Base-by-base conservation (phyloP, 148 eudicot genomes). In the Camellia granthamiana region DNA sequence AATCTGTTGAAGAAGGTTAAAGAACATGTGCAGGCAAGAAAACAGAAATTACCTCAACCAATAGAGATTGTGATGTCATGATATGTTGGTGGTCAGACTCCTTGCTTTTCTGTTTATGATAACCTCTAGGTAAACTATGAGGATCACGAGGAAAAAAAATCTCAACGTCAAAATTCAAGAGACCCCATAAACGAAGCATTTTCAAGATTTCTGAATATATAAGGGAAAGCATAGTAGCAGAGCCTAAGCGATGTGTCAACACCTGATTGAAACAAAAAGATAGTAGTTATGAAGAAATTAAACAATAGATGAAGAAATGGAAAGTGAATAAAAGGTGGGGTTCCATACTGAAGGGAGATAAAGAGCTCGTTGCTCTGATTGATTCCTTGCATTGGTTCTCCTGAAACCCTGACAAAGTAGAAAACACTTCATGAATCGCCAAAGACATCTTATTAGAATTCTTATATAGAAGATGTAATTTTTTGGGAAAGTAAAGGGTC, bases 321-420 rank as follows among this genome's bases (percentile, higher is more conserved):
- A 9, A 21, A 49, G 71, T 46, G 14, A 23, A 38, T 11, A 46
- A 76, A 81, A 67, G 7, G 30, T 19, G n/a, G 52, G 63, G 44
- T 66, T 73, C 14, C 91, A 70, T 90, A 92, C 98, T 78, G 98
- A 94, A 81, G 93, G 94, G 88, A 94, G 98, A 84, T 94, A 94
- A 86, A 90, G 91, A 65, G 94, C 84, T 61, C 88, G 94, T 77
- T 90, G 92, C 69, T 87, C 90, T 59, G 87, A 77, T 60, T 84
- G 89, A 81, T 83, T 78, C 56, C 87, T 83, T 77, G 89, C 83
- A 77, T 69, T 84, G 30, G 88, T 81, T 82, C 93, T 90, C 74
- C 97, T 85, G 56, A 94, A 94, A 78, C 91, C 98, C 98, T 94
- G 85, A 72, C 69, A 64, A 54, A 69, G 42, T 59, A 52, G 73